Percentiles rank a stretch among this genome's conserved stretches.
phyloP scores from a whole-genome alignment of 1,284 basidiomycete species.

The Cutaneotrichosporon sp. region DNA sequence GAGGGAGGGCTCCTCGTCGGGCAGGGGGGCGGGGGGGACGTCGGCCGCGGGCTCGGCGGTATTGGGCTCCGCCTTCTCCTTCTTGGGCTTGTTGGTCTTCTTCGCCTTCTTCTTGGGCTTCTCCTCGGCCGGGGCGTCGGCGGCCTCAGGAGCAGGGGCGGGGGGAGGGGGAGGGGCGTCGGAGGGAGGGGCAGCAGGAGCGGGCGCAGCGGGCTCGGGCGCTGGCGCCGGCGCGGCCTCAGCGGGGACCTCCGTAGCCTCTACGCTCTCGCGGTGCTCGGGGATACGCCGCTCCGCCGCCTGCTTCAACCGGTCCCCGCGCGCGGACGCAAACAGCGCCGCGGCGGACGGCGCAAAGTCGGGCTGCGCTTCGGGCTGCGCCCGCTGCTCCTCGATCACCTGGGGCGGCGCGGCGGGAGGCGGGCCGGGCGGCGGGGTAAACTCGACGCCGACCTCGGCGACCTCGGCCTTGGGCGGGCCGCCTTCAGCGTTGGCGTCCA shows the following conservation, averaged over 20 bases:
- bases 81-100: background rate
- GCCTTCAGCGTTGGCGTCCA: constrained; percentile 51
- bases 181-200: background rate
- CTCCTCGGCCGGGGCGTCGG: background rate
- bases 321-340: background rate
- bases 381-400: background rate
- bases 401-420: background rate
- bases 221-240: background rate
- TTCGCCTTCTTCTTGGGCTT: background rate
- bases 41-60: background rate
- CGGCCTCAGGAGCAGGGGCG: background rate
- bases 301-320: background rate
- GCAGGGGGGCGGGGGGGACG: constrained; percentile 8
- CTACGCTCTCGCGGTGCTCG: background rate
- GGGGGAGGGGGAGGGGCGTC: background rate
- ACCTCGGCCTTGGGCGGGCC: constrained; percentile 40
- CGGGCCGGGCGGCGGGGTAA: constrained; percentile 10
- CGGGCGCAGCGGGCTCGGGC: background rate
- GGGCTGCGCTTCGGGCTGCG: background rate
- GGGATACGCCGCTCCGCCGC: constrained; percentile 4
- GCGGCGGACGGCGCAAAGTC: constrained; percentile 1
- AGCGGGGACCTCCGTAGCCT: background rate
- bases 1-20: constrained; percentile 12
- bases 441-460: constrained; percentile 48
- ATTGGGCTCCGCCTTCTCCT: background rate